Percentiles rank a stretch among this genome's conserved stretches.
Evolutionary conservation across 2,329 filamentous ascomycete species (phyloP).

Genomic region (Cylindrodendrum hubeiense): DNA sequence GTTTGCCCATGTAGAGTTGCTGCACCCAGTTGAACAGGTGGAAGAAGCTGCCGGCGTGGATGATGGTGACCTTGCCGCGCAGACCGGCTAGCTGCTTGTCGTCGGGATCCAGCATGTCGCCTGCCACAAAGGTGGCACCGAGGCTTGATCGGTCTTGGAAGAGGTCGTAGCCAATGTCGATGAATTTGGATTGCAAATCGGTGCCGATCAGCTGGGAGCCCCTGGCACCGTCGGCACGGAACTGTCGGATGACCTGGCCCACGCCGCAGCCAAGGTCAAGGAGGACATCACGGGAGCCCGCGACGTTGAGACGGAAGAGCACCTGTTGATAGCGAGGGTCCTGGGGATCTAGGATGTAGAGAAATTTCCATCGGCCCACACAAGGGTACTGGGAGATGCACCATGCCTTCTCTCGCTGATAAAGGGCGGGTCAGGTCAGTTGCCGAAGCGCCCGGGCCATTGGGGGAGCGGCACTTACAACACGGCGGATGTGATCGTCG

Average conservation of each 20-base stretch:
- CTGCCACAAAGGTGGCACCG: constrained; percentile 61
- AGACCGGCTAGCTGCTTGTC: constrained; percentile 51
- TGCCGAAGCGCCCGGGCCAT: not conserved
- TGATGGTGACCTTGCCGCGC: constrained; percentile 57
- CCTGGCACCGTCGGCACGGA: constrained; percentile 63
- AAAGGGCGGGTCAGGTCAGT: constrained; percentile 13
- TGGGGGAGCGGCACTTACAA: constrained; percentile 45
- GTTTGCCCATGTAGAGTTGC: constrained; percentile 59
- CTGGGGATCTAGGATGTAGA: constrained; percentile 55
- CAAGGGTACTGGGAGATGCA: constrained; percentile 57
- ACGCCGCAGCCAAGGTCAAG: constrained; percentile 66
- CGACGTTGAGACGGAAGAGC: constrained; percentile 55
- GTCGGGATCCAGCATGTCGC: constrained; percentile 61
- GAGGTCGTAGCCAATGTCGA: constrained; percentile 72
- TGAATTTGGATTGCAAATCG: constrained; percentile 63
- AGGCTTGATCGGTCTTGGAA: constrained; percentile 69
- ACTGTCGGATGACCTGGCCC: constrained; percentile 63
- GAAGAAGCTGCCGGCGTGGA: constrained; percentile 64
- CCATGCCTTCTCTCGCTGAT: constrained; percentile 61
- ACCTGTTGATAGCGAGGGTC: constrained; percentile 59
- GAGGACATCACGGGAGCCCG: constrained; percentile 54
- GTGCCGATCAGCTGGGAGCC: constrained; percentile 62
- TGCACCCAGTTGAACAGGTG: constrained; percentile 63
- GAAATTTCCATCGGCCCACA: constrained; percentile 64
- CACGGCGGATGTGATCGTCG: constrained; percentile 50